phyloP scores from a whole-genome alignment of 768 basidiomycete genomes.

The Mycena amicta region DNA sequence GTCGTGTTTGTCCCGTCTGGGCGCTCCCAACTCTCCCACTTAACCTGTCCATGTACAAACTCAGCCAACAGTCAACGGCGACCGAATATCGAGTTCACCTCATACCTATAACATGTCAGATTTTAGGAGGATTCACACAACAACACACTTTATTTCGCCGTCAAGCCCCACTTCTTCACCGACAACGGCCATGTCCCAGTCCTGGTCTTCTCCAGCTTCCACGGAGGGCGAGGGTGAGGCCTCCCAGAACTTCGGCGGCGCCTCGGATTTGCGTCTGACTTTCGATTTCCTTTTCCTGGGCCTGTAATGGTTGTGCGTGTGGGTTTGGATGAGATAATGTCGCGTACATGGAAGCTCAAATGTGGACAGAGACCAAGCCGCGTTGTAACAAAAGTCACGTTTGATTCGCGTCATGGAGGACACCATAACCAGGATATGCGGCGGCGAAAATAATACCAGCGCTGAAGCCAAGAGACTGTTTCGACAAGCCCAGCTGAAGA shows the following conservation, averaged over 20 bases:
- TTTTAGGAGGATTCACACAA: neutral
- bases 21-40: slow-evolving; percentile 11
- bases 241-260: neutral
- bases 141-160: slow-evolving; percentile 11
- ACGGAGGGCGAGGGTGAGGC: slow-evolving; percentile 9
- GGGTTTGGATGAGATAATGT: neutral
- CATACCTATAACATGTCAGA: slow-evolving; percentile 1
- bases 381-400: no score
- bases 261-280: neutral
- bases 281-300: neutral
- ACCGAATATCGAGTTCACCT: no score
- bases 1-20: slow-evolving; percentile 14
- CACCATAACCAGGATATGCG: slow-evolving; percentile 4
- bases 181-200: slow-evolving; percentile 2
- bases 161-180: slow-evolving; percentile 9
- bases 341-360: neutral
- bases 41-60: slow-evolving; percentile 5
- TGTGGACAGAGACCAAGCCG: no score
- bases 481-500: slow-evolving; percentile 3
- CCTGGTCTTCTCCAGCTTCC: slow-evolving; percentile 6
- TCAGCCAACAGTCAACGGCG: no score
- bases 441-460: slow-evolving; percentile 6
- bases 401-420: no score
- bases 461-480: slow-evolving; percentile 7
- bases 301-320: neutral